Base-by-base conservation (phyloP, 2,329 filamentous ascomycete species). In the Calonectria honghensis region DNA sequence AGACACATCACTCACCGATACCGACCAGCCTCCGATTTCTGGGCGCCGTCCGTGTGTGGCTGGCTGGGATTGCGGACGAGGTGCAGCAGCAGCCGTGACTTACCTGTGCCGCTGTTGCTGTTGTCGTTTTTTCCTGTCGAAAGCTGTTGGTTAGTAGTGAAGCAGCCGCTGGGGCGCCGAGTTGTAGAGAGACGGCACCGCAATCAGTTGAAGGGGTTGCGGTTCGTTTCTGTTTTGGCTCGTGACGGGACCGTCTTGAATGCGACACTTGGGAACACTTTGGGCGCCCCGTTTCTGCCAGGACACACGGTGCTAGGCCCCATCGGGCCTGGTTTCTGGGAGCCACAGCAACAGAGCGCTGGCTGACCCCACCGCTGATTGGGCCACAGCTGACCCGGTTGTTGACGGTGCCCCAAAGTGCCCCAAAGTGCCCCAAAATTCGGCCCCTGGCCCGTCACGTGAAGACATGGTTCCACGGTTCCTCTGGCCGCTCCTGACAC, bases 331-430 rank as follows among this genome's bases (percentile, higher is more conserved):
- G 67, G 82, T 45, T 29, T 41, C 31, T 82, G 74, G 81, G 80
- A 82, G 78, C 81, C 81, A 82, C 82, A 79, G 82, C 82, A 83
- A 83, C 82, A 82, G 66, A 65, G 75, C 76, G 70, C 67, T 75
- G 59, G 39, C 57, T 14, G 68, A 72, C 76, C 73, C 76, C 78
- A 77, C 79, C 76, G 75, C 75, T 81, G 71, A 69, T 73, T 73
- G 71, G 71, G 37, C 48, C 37, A 54, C 59, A 64, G 57, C 39
- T 29, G 37, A 18, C 37, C 29, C 37, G 41, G n/a, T 41, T 63
- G 57, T 63, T 63, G 57, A 63, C 57, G 57, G 37, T 14, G 35
- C 35, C 35, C n/a, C 35, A 27, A 61, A 35, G 16, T 20, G 39
- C 54, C 54, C 54, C 54, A 39, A 35, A 16, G 20, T 18, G 51